Evolutionary conservation across 2,329 filamentous ascomycete genomes (phyloP).

Genomic region (Trichoderma sp.): DNA sequence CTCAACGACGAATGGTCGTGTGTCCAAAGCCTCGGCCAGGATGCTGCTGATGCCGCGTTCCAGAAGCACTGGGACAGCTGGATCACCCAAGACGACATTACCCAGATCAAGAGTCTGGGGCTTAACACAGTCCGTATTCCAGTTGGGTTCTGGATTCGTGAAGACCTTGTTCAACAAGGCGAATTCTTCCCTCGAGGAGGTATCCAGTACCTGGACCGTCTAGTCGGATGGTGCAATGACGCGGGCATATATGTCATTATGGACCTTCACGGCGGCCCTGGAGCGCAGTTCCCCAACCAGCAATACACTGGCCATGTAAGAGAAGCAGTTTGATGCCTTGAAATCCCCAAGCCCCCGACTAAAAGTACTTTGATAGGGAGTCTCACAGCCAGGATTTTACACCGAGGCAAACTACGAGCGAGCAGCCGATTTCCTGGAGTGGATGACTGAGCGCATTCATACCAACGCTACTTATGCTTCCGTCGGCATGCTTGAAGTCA

Average conservation of each 20-base stretch:
- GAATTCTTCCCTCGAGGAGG: slow-evolving; percentile 35
- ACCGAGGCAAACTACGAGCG: slow-evolving; percentile 59
- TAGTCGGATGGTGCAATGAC: slow-evolving; percentile 37
- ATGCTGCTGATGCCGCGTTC: slow-evolving; percentile 33
- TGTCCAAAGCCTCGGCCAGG: slow-evolving; percentile 35
- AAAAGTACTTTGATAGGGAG: slow-evolving; percentile 6
- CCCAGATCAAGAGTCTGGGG: slow-evolving; percentile 33
- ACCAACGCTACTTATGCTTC: slow-evolving; percentile 52
- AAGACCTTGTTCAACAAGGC: slow-evolving; percentile 33
- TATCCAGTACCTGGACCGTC: slow-evolving; percentile 35
- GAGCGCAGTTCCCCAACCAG: slow-evolving; percentile 33
- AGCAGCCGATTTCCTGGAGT: slow-evolving; percentile 58
- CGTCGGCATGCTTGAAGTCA: slow-evolving; percentile 61
- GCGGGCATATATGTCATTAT: slow-evolving; percentile 35
- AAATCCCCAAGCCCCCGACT: background rate
- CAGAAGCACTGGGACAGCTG: slow-evolving; percentile 36
- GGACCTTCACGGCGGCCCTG: slow-evolving; percentile 35
- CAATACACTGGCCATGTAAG: slow-evolving; percentile 38
- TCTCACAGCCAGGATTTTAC: slow-evolving; percentile 55
- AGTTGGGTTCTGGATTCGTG: slow-evolving; percentile 37
- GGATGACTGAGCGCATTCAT: slow-evolving; percentile 58
- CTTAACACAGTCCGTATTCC: slow-evolving; percentile 37
- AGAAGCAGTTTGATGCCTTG: no score
- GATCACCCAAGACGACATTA: slow-evolving; percentile 34
- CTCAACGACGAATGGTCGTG: slow-evolving; percentile 37